phyloP scores from a whole-genome alignment of 208 protist species.

The Leishmania tropica region DNA sequence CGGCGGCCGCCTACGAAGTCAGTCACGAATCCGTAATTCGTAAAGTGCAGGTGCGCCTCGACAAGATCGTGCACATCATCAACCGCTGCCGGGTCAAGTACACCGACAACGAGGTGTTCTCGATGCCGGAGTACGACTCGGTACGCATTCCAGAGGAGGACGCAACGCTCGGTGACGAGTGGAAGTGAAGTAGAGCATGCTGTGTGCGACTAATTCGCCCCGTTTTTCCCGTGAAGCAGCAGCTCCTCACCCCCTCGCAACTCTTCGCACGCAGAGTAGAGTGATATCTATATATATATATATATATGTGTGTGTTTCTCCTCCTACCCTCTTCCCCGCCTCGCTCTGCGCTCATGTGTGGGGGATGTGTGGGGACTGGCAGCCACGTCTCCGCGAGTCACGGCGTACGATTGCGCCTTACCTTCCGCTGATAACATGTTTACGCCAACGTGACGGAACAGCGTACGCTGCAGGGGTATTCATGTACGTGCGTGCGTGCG shows the following conservation, averaged over 20 bases:
- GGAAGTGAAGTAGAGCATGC: slow-evolving; percentile 2
- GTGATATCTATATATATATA: background rate
- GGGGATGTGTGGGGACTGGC: background rate
- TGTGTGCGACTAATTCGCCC: no score
- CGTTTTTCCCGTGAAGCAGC: no score
- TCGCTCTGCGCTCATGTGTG: background rate
- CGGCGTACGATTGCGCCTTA: background rate
- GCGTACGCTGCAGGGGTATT: background rate
- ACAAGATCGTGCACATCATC: slow-evolving; percentile 67
- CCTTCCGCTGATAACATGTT: background rate
- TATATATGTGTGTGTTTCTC: no score
- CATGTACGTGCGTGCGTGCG: background rate
- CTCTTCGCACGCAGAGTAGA: background rate
- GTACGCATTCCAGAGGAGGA: slow-evolving; percentile 68
- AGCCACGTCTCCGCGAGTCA: background rate
- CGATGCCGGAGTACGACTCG: slow-evolving; percentile 65
- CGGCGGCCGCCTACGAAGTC: slow-evolving; percentile 52
- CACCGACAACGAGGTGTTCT: slow-evolving; percentile 52
- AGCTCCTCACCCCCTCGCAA: background rate
- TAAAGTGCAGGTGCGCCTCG: slow-evolving; percentile 59
- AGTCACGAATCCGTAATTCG: slow-evolving; percentile 45
- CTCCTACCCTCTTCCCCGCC: background rate
- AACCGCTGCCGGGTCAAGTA: slow-evolving; percentile 54
- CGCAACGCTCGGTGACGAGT: slow-evolving; percentile 37
- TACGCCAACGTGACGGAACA: background rate